Conservation (phyloP, 208 protist species). For the Trypanosoma brucei region DNA sequence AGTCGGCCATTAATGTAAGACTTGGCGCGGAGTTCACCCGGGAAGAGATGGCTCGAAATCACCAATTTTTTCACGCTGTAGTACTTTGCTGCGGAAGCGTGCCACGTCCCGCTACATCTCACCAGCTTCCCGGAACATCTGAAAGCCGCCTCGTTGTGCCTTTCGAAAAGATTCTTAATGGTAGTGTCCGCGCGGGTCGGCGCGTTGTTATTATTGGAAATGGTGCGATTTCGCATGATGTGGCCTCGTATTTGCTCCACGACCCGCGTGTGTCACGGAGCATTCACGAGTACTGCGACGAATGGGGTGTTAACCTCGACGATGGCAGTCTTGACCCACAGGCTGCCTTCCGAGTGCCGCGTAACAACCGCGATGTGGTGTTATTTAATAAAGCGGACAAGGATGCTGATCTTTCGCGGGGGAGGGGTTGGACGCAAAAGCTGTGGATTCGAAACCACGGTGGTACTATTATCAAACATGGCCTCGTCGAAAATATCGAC, state of each 20-base stretch:
- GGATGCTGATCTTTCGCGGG: constrained; percentile 74
- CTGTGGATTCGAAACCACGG: constrained; percentile 72
- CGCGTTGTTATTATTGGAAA: constrained; percentile 82
- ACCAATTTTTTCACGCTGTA: constrained; percentile 81
- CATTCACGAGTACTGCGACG: constrained; percentile 56
- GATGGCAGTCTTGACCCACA: constrained; percentile 31
- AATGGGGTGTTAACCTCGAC: constrained; percentile 85
- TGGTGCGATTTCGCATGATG: constrained; percentile 81
- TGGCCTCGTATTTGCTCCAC: constrained; percentile 80
- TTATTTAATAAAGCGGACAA: constrained; percentile 75
- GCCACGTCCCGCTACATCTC: constrained; percentile 56
- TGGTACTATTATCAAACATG: constrained; percentile 62
- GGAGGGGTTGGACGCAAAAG: constrained; percentile 80
- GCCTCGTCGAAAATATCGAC: constrained; percentile 63
- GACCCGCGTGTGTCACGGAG: constrained; percentile 75
- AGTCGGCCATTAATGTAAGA: constrained; percentile 76
- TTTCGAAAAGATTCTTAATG: constrained; percentile 71
- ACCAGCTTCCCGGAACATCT: constrained; percentile 57
- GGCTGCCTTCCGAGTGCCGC: constrained; percentile 30
- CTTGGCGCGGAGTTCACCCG: constrained; percentile 70
- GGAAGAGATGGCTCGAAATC: constrained; percentile 69
- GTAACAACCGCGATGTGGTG: constrained; percentile 77
- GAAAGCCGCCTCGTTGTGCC: constrained; percentile 68
- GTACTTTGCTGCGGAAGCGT: constrained; percentile 72
- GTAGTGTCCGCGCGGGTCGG: constrained; percentile 67